Percentiles rank a stretch among this genome's conserved stretches.
Evolutionary conservation across 202 grass and related monocot genomes (phyloP).

Genomic region (Carex sylvatica): DNA sequence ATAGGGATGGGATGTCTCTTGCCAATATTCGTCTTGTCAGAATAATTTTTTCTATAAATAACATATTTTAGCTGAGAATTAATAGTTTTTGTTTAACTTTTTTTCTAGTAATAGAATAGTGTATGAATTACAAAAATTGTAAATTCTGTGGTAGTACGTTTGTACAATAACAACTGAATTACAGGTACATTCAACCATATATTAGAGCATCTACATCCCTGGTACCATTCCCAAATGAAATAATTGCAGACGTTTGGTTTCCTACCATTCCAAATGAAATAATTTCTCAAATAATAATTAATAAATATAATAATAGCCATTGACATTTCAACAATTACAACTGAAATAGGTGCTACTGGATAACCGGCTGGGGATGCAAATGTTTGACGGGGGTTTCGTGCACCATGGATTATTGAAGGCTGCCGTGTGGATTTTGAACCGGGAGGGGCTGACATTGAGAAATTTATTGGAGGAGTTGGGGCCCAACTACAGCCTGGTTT

Average conservation of each 20-base stretch:
- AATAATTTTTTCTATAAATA: neutral
- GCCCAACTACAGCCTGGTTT: slow-evolving; percentile 56
- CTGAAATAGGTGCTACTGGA: slow-evolving; percentile 64
- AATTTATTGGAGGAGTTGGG: slow-evolving; percentile 40
- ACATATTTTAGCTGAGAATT: neutral
- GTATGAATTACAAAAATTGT: neutral
- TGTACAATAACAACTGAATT: neutral
- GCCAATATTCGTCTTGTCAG: neutral
- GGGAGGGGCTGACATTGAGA: slow-evolving; percentile 52
- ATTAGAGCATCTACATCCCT: neutral
- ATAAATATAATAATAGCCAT: neutral
- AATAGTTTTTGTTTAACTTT: neutral
- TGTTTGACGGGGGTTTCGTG: slow-evolving; percentile 89
- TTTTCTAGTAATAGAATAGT: neutral
- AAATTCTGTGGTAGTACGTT: neutral
- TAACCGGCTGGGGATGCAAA: slow-evolving; percentile 87
- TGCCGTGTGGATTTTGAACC: slow-evolving; percentile 68
- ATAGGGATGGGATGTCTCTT: neutral
- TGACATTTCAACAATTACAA: neutral
- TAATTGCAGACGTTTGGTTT: neutral
- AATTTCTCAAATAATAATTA: neutral
- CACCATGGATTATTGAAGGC: slow-evolving; percentile 85
- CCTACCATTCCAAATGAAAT: neutral
- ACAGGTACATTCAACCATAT: neutral
- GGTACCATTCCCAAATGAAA: too few species aligned